Conservation (phyloP, 441 rosid species). For the Melastoma candidum region DNA sequence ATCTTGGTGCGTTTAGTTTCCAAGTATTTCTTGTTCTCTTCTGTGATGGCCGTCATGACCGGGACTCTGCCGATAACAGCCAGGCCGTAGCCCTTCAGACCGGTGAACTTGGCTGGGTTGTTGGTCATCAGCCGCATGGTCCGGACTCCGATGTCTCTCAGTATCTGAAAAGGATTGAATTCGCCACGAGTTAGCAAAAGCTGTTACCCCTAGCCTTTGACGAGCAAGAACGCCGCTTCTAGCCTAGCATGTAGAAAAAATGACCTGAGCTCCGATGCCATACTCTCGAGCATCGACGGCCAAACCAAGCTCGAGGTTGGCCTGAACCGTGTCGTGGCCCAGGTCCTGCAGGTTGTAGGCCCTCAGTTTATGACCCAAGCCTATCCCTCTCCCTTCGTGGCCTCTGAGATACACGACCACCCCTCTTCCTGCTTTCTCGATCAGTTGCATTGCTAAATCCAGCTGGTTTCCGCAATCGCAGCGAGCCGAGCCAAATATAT, state of each 20-base stretch:
- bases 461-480: slow-evolving; percentile 82
- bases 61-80: slow-evolving; percentile 78
- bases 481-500: slow-evolving; percentile 70
- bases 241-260: slow-evolving; percentile 3
- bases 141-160: slow-evolving; percentile 62
- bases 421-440: slow-evolving; percentile 64
- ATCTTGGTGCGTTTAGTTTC: slow-evolving; percentile 74
- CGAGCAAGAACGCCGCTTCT: no score
- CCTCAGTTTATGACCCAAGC: slow-evolving; percentile 73
- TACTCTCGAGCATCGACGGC: slow-evolving; percentile 75
- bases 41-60: slow-evolving; percentile 65
- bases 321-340: slow-evolving; percentile 84
- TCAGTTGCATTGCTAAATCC: slow-evolving; percentile 63
- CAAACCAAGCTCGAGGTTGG: slow-evolving; percentile 79
- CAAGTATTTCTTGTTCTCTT: slow-evolving; percentile 70
- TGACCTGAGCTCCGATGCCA: slow-evolving; percentile 88
- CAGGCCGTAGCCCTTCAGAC: slow-evolving; percentile 73
- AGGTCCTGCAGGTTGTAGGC: slow-evolving; percentile 82
- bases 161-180: slow-evolving; percentile 31
- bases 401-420: slow-evolving; percentile 76
- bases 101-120: slow-evolving; percentile 78
- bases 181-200: not conserved
- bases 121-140: slow-evolving; percentile 87
- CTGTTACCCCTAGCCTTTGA: no score
- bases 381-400: slow-evolving; percentile 93